A percentile compares a stretch with the other conserved stretches of the same genome.
Evolutionary conservation across 2,329 filamentous ascomycete species (phyloP).

Genomic region (Talaromyces albobiverticillius): DNA sequence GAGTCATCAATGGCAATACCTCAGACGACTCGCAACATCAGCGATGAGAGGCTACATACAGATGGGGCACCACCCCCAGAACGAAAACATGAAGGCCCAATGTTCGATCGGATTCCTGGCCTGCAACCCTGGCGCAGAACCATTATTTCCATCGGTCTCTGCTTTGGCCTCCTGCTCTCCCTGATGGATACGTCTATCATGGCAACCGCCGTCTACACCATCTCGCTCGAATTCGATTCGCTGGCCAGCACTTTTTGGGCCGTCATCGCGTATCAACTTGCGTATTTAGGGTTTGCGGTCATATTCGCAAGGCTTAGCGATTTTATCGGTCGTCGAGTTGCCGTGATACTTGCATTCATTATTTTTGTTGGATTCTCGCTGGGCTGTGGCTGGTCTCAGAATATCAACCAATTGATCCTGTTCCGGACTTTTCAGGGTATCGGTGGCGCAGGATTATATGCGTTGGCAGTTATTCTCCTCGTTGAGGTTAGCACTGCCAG

Average conservation of each 20-base stretch:
- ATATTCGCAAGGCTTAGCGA: slow-evolving; percentile 6
- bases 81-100: not conserved
- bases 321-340: slow-evolving; percentile 13
- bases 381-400: not conserved
- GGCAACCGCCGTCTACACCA: slow-evolving; percentile 8
- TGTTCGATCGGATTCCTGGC: not conserved
- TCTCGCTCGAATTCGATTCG: slow-evolving; percentile 6
- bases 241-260: slow-evolving; percentile 9
- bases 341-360: not conserved
- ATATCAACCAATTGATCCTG: slow-evolving; percentile 3
- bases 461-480: not conserved
- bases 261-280: slow-evolving; percentile 4
- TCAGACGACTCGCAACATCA: too few species aligned
- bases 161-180: slow-evolving; percentile 5
- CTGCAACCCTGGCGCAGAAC: not conserved
- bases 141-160: slow-evolving; percentile 5
- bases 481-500: not conserved
- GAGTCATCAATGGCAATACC: too few species aligned
- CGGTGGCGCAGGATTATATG: slow-evolving; percentile 1
- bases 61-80: too few species aligned
- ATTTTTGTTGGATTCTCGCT: slow-evolving; percentile 4
- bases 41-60: too few species aligned
- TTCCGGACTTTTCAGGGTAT: slow-evolving; percentile 3
- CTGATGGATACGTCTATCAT: slow-evolving; percentile 10
- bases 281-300: slow-evolving; percentile 5